phyloP scores from a whole-genome alignment of 202 grass and related monocot species.

The Carex arenaria region DNA sequence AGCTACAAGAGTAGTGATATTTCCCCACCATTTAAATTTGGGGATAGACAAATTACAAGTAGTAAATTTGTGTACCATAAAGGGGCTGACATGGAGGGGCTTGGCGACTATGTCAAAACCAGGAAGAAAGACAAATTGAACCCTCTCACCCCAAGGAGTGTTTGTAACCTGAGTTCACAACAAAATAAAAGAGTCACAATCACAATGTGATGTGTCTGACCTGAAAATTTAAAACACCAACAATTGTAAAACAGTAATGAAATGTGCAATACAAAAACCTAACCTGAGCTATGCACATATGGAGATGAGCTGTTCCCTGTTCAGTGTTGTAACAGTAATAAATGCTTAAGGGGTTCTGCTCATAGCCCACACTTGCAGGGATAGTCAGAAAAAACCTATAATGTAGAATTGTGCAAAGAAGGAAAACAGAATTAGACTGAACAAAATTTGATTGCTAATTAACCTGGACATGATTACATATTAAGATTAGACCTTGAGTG shows the following conservation, averaged over 20 bases:
- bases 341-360: constrained; percentile 87
- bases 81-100: constrained; percentile 86
- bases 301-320: constrained; percentile 31
- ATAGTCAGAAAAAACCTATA: constrained; percentile 68
- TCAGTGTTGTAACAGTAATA: constrained; percentile 71
- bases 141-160: constrained; percentile 85
- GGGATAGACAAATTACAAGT: not conserved
- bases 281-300: constrained; percentile 89
- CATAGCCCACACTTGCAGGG: constrained; percentile 70
- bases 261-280: constrained; percentile 30
- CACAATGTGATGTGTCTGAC: not conserved
- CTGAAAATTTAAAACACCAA: not conserved
- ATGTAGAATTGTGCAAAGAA: not conserved
- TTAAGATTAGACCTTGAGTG: not conserved
- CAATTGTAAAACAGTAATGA: not conserved
- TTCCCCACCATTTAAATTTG: not conserved
- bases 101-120: constrained; percentile 74
- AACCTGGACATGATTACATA: not conserved
- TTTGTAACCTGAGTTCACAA: constrained; percentile 64
- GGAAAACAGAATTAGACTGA: not conserved
- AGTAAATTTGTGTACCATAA: constrained; percentile 53
- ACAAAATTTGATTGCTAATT: not conserved
- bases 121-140: constrained; percentile 62
- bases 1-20: not conserved
- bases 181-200: not conserved